These are phyloP conservation scores for Aurinia saxatilis DNA, from an alignment of 345 rosid genomes.

Conservation along the genomic window DNA sequence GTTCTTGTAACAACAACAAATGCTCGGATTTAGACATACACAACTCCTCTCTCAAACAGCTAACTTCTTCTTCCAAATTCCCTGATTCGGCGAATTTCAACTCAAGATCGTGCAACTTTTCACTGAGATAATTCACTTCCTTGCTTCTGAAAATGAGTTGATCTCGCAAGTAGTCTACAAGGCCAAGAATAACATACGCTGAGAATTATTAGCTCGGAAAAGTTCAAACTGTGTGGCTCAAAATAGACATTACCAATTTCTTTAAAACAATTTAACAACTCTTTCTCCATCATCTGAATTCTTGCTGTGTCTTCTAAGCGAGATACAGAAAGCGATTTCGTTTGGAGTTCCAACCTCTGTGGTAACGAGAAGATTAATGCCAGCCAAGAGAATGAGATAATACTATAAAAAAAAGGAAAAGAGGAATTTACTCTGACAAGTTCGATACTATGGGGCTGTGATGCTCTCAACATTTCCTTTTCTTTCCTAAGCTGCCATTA, in stretches of 20 bases:
- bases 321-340: conserved; percentile 55
- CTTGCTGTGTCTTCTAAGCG: conserved; percentile 45
- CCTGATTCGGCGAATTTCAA: conserved; percentile 49
- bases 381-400: neutral
- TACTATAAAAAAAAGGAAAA: conserved; percentile 25
- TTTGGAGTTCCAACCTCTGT: conserved; percentile 59
- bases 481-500: conserved; percentile 65
- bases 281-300: conserved; percentile 58
- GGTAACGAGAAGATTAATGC: conserved; percentile 2
- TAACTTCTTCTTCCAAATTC: conserved; percentile 35
- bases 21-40: conserved; percentile 42
- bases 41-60: conserved; percentile 45
- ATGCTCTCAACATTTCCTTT: conserved; percentile 61
- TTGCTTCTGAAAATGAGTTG: conserved; percentile 55
- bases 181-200: neutral
- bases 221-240: conserved; percentile 31
- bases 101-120: conserved; percentile 52
- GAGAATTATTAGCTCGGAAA: conserved; percentile 2
- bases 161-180: conserved; percentile 76
- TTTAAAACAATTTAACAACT: conserved; percentile 63
- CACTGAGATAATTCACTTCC: conserved; percentile 48
- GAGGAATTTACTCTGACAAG: conserved; percentile 51
- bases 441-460: conserved; percentile 61
- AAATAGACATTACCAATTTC: conserved; percentile 60
- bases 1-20: conserved; percentile 41